A percentile compares a stretch with the other conserved stretches of the same genome.
Evolutionary conservation across 1,284 basidiomycete species (phyloP).

Genomic region (Xerocomus cyaneibrunnescens): DNA sequence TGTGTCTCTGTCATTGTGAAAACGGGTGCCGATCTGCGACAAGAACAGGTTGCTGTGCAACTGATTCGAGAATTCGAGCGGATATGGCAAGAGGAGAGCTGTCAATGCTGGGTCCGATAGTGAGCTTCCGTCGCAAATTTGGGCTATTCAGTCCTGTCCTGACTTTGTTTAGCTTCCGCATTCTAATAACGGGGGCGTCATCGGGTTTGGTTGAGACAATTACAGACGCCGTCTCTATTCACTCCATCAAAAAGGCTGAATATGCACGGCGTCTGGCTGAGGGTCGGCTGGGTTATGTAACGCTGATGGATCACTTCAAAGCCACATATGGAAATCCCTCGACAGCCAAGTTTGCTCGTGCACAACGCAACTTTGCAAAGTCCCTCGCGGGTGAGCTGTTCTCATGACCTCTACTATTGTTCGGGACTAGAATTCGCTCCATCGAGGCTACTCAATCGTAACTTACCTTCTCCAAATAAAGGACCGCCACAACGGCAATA

Average conservation of each 20-base stretch:
- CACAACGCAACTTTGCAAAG: slow-evolving; percentile 90
- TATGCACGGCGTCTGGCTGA: slow-evolving; percentile 85
- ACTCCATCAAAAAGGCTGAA: slow-evolving; percentile 99
- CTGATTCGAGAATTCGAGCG: slow-evolving; percentile 90
- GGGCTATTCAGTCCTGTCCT: neutral
- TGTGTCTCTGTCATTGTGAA: slow-evolving; percentile 98
- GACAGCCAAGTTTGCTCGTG: slow-evolving; percentile 82
- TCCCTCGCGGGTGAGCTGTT: slow-evolving; percentile 75
- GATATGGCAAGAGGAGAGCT: slow-evolving; percentile 95
- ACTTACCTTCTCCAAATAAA: slow-evolving; percentile 98
- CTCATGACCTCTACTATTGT: neutral
- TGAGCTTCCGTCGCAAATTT: slow-evolving; percentile 42
- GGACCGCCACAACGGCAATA: slow-evolving; percentile 99
- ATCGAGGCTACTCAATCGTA: slow-evolving; percentile 86
- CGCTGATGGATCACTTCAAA: slow-evolving; percentile 87
- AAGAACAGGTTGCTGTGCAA: slow-evolving; percentile 97
- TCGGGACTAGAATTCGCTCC: neutral
- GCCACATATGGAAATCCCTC: slow-evolving; percentile 88
- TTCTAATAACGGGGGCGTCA: slow-evolving; percentile 90
- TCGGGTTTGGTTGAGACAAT: slow-evolving; percentile 95
- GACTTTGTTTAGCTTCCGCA: slow-evolving; percentile 57
- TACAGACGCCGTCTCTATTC: slow-evolving; percentile 96
- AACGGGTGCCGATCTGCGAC: slow-evolving; percentile 94
- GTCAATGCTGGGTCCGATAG: slow-evolving; percentile 91
- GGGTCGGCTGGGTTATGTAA: slow-evolving; percentile 82